Conservation (phyloP, 768 basidiomycete species). For the Podaxis carcinomalis region DNA sequence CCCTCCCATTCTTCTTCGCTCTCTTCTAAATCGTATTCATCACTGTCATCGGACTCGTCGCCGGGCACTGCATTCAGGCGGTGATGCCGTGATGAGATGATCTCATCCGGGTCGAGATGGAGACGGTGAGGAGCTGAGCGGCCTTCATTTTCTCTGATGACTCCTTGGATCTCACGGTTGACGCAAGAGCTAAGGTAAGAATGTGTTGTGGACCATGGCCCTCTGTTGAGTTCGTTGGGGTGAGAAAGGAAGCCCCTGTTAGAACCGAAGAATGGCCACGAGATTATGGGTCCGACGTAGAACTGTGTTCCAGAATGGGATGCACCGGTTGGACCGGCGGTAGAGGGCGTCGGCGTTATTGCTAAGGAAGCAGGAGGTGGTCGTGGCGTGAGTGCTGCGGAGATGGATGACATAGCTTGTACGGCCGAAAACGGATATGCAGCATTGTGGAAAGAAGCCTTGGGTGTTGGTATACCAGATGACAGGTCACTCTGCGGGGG, state of each 20-base stretch:
- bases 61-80: slow-evolving; percentile 62
- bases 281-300: slow-evolving; percentile 78
- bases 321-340: not conserved
- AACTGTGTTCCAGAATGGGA: slow-evolving; percentile 26
- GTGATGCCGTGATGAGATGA: slow-evolving; percentile 67
- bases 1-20: slow-evolving; percentile 81
- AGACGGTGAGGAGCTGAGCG: slow-evolving; percentile 69
- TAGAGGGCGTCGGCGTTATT: slow-evolving; percentile 14
- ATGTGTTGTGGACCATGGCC: slow-evolving; percentile 63
- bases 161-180: slow-evolving; percentile 68
- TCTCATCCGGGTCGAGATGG: slow-evolving; percentile 79
- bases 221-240: slow-evolving; percentile 70
- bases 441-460: slow-evolving; percentile 32
- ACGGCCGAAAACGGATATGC: slow-evolving; percentile 42
- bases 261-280: slow-evolving; percentile 89
- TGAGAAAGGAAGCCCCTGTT: slow-evolving; percentile 70
- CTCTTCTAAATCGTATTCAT: slow-evolving; percentile 76
- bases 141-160: slow-evolving; percentile 75
- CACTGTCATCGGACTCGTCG: slow-evolving; percentile 71
- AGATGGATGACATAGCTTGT: slow-evolving; percentile 28
- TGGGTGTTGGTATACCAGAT: slow-evolving; percentile 41
- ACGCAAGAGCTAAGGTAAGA: slow-evolving; percentile 65
- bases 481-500: slow-evolving; percentile 26
- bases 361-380: slow-evolving; percentile 24
- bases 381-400: slow-evolving; percentile 18